Evolutionary conservation across 495 filamentous ascomycete genomes (phyloP).

Genomic region (Trichoderma gamsii): DNA sequence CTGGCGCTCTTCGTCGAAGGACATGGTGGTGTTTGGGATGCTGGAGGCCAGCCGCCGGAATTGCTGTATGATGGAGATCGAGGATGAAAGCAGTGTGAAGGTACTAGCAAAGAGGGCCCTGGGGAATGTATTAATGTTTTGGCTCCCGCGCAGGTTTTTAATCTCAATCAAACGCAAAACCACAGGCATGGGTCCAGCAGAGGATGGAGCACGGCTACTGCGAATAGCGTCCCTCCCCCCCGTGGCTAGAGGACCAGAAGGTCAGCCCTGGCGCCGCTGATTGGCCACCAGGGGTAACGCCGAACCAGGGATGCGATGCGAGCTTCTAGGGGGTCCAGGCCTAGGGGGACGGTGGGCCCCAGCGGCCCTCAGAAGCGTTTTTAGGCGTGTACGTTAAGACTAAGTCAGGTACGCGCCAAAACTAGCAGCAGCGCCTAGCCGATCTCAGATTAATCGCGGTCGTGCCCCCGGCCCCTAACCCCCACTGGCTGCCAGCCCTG

Average conservation of each 20-base stretch:
- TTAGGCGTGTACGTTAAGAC: background rate
- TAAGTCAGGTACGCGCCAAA: constrained; percentile 8
- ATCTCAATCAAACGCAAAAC: background rate
- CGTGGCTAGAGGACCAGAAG: background rate
- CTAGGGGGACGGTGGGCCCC: background rate
- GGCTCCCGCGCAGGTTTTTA: background rate
- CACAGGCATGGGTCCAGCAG: background rate
- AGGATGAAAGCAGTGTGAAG: background rate
- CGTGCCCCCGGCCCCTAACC: background rate
- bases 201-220: too few species aligned
- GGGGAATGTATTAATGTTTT: background rate
- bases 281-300: background rate
- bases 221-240: background rate
- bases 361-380: background rate
- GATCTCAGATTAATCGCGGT: background rate
- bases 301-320: background rate
- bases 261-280: background rate
- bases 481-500: background rate
- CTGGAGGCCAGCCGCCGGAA: background rate
- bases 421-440: background rate
- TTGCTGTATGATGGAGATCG: background rate
- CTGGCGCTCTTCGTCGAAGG: background rate
- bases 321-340: background rate
- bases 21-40: background rate
- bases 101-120: background rate